Evolutionary conservation across 805 yeast genomes (phyloP), one percentile per base, ranked within the genome.

Genomic region (Yamadazyma paraphyllophila): DNA sequence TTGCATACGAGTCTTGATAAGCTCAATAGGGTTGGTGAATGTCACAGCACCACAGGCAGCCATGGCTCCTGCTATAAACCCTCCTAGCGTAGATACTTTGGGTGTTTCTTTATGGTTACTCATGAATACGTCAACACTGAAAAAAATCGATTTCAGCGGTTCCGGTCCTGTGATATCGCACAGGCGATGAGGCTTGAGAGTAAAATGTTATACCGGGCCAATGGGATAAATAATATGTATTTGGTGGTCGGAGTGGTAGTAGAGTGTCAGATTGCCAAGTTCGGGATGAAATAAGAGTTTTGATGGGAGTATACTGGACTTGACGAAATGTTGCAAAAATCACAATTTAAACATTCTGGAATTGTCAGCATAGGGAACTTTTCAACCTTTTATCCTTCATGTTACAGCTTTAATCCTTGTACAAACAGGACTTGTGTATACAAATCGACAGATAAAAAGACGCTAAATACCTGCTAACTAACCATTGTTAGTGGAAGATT

Each of bases 31-130:
- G 62, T 94, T 94, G 3, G 98, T 91, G 61, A 92, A 83, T 0
- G 97, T 92, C 37, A 94, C 99, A 0, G 99, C 98, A 44, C 96
- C 94, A 71, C 98, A 91, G 2, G 98, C 97, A 2, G 99, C 99
- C 12, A 86, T 47, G 7, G 94, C 96, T 45, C 97, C 97, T 3
- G 97, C 96, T 4, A 83, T 58, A 57, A 91, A 89, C 1, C 96
- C 95, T 15, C 95, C 95, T 10, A 74, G 53, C 2, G 88, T 81
- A 33, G 83, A 74, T 15, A 85, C 76, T 52, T 77, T 70, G 53
- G 59, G 48, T 7, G 54, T 48, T 36, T 49, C 54, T 37, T 53
- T 50, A 31, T 12, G 36, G 4, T 38, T 36, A 17, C 34, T 37
- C 43, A 35, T 43, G 15, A 7, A n/a, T 26, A 10, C 13, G 2